Conservation (phyloP, 768 basidiomycete genomes). For the Lactarius indigo region DNA sequence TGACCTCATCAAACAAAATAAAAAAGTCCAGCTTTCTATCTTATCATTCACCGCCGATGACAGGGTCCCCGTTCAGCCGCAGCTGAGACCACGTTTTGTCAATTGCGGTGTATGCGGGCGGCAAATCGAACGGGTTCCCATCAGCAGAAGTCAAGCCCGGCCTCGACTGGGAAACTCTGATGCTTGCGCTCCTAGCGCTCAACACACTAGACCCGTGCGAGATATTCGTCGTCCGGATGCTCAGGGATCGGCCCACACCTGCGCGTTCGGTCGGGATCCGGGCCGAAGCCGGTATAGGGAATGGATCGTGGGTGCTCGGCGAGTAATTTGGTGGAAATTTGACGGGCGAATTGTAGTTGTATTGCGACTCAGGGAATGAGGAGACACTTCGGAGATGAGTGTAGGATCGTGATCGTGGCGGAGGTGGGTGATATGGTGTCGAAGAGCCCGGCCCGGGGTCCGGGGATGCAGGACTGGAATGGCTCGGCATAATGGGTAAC, state of each 20-base stretch:
- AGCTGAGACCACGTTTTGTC: constrained; percentile 10
- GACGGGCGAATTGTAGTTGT: not conserved
- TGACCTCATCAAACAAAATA: not conserved
- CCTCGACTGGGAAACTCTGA: not conserved
- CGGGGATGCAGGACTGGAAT: not conserved
- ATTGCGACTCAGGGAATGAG: not conserved
- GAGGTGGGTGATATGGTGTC: not conserved
- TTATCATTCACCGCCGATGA: not conserved
- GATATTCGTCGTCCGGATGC: constrained; percentile 7
- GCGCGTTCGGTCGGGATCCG: not conserved
- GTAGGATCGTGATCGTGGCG: not conserved
- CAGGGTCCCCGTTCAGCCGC: not conserved
- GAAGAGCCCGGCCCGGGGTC: not conserved
- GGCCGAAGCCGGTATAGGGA: not conserved
- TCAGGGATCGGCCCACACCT: not conserved
- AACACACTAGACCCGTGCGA: too few species aligned
- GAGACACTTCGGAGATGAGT: not conserved
- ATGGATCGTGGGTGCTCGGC: too few species aligned
- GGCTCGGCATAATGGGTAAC: not conserved
- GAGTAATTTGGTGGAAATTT: constrained; percentile 14
- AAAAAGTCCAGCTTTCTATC: not conserved
- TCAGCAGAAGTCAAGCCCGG: constrained; percentile 1
- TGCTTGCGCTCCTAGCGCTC: too few species aligned
- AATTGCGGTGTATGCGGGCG: constrained; percentile 22
- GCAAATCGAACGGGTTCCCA: constrained; percentile 14